Evolutionary conservation across 2,329 filamentous ascomycete genomes (phyloP), one percentile per base, ranked within the genome.

Genomic region (Sporothrix brunneoviolacea): DNA sequence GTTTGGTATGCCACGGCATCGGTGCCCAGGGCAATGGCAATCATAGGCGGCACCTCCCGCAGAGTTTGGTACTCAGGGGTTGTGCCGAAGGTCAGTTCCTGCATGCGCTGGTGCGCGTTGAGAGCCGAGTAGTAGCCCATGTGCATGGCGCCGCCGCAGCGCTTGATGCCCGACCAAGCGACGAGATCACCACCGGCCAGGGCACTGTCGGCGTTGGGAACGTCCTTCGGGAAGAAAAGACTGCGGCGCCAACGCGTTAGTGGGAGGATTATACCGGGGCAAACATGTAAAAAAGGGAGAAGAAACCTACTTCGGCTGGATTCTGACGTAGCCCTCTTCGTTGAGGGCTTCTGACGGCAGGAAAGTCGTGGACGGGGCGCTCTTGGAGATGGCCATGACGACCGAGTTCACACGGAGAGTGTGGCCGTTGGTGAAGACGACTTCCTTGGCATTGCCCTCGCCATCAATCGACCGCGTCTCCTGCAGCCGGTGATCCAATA

Each of bases 121-220:
- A 75, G 66, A 7, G 80, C 85, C 3, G 78, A 77, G 54, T 76
- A 73, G 60, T 82, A 78, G 33, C 86, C 87, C 72, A 83, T 82
- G 61, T 86, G 79, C 76, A 91, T 87, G 30, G 87, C 87, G 15
- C 74, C 79, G 21, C 87, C 86, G 59, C 83, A 88, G 39, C 87
- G 83, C 71, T 89, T 91, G 69, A 91, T 89, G 38, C 86, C 86
- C 0, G 83, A 77, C 86, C 87, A 91, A 42, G 72, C 69, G 28
- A 76, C 77, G 15, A 86, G 70, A 61, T 91, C 87, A 15, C 87
- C 87, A 21, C 80, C 73, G 12, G 82, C 85, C 59, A 84, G 86
- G 64, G 91, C 86, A 24, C 67, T 65, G 0, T 70, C 67, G 12
- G 77, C 66, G 55, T 88, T 84, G 4, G 81, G 72, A 0, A 79